Conservation (phyloP, 208 protist species). For the Zelonia costaricensis region DNA sequence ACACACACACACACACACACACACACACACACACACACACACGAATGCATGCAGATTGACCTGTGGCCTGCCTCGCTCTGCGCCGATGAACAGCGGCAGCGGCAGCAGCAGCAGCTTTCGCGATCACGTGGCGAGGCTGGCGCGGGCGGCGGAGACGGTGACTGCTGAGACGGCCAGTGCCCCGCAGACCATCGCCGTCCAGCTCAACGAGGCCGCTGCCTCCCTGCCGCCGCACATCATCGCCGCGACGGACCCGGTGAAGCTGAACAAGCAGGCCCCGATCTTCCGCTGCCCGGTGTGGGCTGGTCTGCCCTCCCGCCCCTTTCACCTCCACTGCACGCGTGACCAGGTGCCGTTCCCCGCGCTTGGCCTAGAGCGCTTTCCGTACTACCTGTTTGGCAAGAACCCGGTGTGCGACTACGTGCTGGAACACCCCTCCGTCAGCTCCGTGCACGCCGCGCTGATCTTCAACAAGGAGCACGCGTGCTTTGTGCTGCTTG, state of each 20-base stretch:
- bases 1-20: background rate
- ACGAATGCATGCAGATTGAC: background rate
- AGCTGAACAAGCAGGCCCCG: conserved; percentile 74
- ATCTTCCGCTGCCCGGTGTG: conserved; percentile 83
- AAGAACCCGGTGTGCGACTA: conserved; percentile 81
- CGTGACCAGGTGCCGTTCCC: conserved; percentile 51
- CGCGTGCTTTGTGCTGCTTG: conserved; percentile 82
- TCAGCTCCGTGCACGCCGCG: conserved; percentile 83
- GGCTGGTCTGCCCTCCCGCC: conserved; percentile 59
- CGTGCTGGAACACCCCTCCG: conserved; percentile 83
- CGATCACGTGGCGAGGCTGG: conserved; percentile 17
- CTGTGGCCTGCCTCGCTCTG: background rate
- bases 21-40: background rate
- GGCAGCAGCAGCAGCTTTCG: conserved; percentile 29
- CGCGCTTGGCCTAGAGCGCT: conserved; percentile 66
- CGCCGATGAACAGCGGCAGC: too few relatives aligned
- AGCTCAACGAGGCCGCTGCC: conserved; percentile 53
- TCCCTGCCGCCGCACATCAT: conserved; percentile 72
- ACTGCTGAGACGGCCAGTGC: background rate
- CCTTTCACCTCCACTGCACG: conserved; percentile 75
- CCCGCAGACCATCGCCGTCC: background rate
- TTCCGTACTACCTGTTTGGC: conserved; percentile 91
- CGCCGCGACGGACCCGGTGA: conserved; percentile 59
- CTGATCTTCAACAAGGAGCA: conserved; percentile 84
- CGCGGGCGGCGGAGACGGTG: conserved; percentile 24